These are phyloP conservation scores for Petasospora rhodanensis DNA, from an alignment of 1,139 yeast species.

Conservation along the genomic window DNA sequence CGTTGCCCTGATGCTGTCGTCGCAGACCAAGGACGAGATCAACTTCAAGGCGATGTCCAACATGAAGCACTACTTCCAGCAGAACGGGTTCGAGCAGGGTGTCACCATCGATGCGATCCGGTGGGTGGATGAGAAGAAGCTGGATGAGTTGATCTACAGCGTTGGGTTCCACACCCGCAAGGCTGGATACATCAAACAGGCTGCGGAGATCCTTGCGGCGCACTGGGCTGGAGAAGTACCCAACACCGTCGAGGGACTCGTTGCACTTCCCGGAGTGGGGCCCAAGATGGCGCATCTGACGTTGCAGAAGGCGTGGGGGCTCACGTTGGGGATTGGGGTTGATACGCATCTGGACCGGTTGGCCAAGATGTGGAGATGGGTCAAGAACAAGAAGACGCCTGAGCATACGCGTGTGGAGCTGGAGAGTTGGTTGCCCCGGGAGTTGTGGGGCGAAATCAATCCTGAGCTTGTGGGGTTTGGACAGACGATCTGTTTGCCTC, in stretches of 20 bases:
- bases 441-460: constrained; percentile 79
- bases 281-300: constrained; percentile 91
- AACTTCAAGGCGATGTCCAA: constrained; percentile 68
- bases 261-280: constrained; percentile 85
- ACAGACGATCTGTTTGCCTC: constrained; percentile 78
- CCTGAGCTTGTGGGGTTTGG: constrained; percentile 92
- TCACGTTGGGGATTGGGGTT: constrained; percentile 81
- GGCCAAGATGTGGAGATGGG: constrained; percentile 83
- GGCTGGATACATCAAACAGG: constrained; percentile 61
- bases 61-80: constrained; percentile 45
- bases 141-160: constrained; percentile 64
- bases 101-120: constrained; percentile 41
- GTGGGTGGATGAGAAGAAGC: constrained; percentile 46
- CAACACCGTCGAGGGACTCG: constrained; percentile 58
- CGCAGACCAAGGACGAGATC: constrained; percentile 90
- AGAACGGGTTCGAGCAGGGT: constrained; percentile 35
- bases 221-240: constrained; percentile 67
- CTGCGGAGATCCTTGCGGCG: constrained; percentile 50
- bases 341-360: constrained; percentile 89
- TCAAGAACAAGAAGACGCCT: constrained; percentile 54
- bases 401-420: constrained; percentile 68
- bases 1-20: constrained; percentile 77
- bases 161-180: constrained; percentile 89
- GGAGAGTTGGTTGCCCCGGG: constrained; percentile 69
- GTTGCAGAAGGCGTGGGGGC: constrained; percentile 77